phyloP scores from a whole-genome alignment of 345 rosid genomes.

The Pistacia integerrima region DNA sequence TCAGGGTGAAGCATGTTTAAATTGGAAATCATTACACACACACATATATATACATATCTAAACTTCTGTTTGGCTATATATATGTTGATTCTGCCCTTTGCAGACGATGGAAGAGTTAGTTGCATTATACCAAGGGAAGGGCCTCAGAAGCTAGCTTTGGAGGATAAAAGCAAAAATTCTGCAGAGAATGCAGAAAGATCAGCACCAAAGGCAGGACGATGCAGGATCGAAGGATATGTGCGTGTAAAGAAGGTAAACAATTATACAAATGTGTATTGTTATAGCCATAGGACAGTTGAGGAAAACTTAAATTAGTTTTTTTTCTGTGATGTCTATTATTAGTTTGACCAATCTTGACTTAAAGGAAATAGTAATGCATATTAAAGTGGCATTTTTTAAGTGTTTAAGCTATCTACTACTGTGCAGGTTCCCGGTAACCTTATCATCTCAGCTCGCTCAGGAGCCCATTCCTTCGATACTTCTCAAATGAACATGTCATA shows the following conservation, averaged over 20 bases:
- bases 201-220: conserved; percentile 90
- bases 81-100: conserved; percentile 24
- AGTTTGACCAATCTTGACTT: neutral
- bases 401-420: conserved; percentile 15
- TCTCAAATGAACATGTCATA: conserved; percentile 96
- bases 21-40: conserved; percentile 4
- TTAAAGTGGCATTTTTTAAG: neutral
- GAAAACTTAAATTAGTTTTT: conserved; percentile 9
- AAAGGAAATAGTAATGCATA: neutral
- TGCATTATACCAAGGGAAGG: conserved; percentile 64
- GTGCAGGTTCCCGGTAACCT: conserved; percentile 97
- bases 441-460: conserved; percentile 84
- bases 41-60: too few species aligned
- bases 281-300: neutral
- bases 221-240: conserved; percentile 95
- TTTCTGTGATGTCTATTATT: neutral
- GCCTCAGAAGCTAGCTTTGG: conserved; percentile 53
- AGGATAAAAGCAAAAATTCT: conserved; percentile 48
- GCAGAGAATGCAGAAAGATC: conserved; percentile 54
- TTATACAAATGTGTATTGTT: conserved; percentile 1
- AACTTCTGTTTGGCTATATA: neutral
- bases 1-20: conserved; percentile 54
- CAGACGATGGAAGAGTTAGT: conserved; percentile 79
- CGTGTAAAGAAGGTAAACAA: conserved; percentile 84
- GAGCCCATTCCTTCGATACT: conserved; percentile 90